Percentiles rank a stretch among this genome's conserved stretches.
phyloP scores from a whole-genome alignment of 805 yeast species.

The Candida easanensis region DNA sequence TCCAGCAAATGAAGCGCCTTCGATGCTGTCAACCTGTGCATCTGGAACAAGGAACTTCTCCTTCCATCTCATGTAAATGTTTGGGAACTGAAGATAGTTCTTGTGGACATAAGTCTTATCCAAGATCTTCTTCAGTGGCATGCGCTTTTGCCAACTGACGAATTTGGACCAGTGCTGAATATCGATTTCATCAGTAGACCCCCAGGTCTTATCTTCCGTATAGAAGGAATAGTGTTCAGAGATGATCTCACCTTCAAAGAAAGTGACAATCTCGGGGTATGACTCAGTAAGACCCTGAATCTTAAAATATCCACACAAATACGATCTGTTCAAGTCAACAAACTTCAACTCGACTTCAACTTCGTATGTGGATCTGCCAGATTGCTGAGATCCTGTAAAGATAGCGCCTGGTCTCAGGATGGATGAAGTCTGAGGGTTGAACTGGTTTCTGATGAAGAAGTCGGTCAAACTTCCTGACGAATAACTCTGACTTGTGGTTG shows the following conservation, averaged over 20 bases:
- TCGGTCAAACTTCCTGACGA: slow-evolving; percentile 1
- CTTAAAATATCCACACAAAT: slow-evolving; percentile 59
- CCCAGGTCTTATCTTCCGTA: slow-evolving; percentile 43
- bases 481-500: not conserved
- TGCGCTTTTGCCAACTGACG: slow-evolving; percentile 38
- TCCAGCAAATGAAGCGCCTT: slow-evolving; percentile 84
- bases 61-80: slow-evolving; percentile 91
- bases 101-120: slow-evolving; percentile 23
- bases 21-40: slow-evolving; percentile 51
- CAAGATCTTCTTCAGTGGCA: slow-evolving; percentile 17
- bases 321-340: slow-evolving; percentile 55
- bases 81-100: slow-evolving; percentile 39
- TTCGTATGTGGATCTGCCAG: slow-evolving; percentile 61
- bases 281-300: slow-evolving; percentile 65
- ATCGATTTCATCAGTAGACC: slow-evolving; percentile 56
- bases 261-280: slow-evolving; percentile 72
- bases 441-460: slow-evolving; percentile 10
- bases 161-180: slow-evolving; percentile 66
- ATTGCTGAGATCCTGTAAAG: slow-evolving; percentile 68
- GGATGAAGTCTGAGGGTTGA: slow-evolving; percentile 29
- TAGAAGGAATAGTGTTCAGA: slow-evolving; percentile 50
- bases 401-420: slow-evolving; percentile 59
- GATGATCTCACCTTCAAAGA: slow-evolving; percentile 65
- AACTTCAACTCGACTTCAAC: slow-evolving; percentile 67
- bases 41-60: slow-evolving; percentile 86